Conservation (phyloP, 352 stramenopile genomes). For the Phytophthora sp. region DNA sequence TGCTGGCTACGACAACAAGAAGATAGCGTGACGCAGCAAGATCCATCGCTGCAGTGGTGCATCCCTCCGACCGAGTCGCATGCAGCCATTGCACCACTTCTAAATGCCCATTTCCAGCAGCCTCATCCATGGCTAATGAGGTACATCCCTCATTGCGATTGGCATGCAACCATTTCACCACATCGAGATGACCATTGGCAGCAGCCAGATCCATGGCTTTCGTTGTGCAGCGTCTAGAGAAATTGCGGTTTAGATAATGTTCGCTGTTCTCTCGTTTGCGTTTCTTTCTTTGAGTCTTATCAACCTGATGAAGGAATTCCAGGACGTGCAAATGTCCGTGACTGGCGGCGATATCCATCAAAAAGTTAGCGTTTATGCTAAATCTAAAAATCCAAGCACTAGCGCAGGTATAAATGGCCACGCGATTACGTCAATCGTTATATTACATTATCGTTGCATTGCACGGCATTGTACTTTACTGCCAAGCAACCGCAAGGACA, state of each 20-base stretch:
- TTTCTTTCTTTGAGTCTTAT: neutral
- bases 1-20: slow-evolving; percentile 4
- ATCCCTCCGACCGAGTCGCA: neutral
- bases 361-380: too few species aligned
- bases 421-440: too few species aligned
- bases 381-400: too few species aligned
- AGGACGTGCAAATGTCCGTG: neutral
- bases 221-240: neutral
- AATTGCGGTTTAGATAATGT: neutral
- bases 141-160: neutral
- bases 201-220: slow-evolving; percentile 1
- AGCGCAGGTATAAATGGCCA: too few species aligned
- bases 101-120: neutral
- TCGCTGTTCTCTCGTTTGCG: neutral
- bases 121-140: neutral
- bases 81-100: neutral
- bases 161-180: neutral
- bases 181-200: neutral
- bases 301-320: neutral
- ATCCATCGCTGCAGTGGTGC: neutral
- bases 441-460: too few species aligned
- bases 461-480: too few species aligned
- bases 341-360: neutral
- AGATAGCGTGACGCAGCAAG: neutral
- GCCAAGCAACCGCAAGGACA: too few species aligned